Percentiles rank a stretch among this genome's conserved stretches.
Conservation (phyloP, 2,329 filamentous ascomycete genomes). For the Penicillium sp. region DNA sequence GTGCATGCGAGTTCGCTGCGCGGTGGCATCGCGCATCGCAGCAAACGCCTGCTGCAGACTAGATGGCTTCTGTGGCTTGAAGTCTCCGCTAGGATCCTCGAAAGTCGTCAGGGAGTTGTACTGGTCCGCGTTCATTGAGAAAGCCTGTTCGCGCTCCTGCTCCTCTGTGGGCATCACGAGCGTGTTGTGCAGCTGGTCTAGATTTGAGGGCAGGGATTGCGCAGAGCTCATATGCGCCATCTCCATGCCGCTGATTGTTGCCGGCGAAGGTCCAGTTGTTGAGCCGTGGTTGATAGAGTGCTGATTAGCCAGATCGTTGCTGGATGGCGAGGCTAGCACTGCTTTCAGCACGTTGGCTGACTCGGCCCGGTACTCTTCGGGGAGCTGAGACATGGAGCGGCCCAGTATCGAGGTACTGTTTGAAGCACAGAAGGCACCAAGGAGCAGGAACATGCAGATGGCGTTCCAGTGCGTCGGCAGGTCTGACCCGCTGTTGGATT, state of each 20-base stretch:
- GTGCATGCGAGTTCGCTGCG: slow-evolving; percentile 56
- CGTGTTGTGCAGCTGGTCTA: slow-evolving; percentile 65
- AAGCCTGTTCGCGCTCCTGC: slow-evolving; percentile 83
- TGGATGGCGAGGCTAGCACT: slow-evolving; percentile 42
- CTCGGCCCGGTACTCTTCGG: slow-evolving; percentile 49
- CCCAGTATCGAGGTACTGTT: slow-evolving; percentile 64
- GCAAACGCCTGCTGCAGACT: slow-evolving; percentile 64
- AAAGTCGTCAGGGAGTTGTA: slow-evolving; percentile 82
- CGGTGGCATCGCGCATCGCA: slow-evolving; percentile 67
- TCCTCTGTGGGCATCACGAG: slow-evolving; percentile 75
- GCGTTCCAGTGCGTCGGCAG: slow-evolving; percentile 65
- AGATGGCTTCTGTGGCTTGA: slow-evolving; percentile 42
- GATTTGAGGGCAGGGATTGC: slow-evolving; percentile 39
- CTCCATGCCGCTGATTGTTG: slow-evolving; percentile 39
- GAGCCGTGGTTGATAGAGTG: slow-evolving; percentile 49
- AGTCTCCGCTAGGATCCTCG: slow-evolving; percentile 47
- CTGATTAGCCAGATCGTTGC: slow-evolving; percentile 50
- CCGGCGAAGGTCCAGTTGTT: slow-evolving; percentile 26
- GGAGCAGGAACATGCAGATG: slow-evolving; percentile 93
- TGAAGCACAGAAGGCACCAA: slow-evolving; percentile 92
- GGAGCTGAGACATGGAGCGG: slow-evolving; percentile 55
- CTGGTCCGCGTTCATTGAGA: slow-evolving; percentile 79
- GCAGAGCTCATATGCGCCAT: slow-evolving; percentile 39
- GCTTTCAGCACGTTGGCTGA: slow-evolving; percentile 49
- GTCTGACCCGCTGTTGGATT: slow-evolving; percentile 46